phyloP scores from a whole-genome alignment of 441 rosid genomes.

The Macaranga tanarius region DNA sequence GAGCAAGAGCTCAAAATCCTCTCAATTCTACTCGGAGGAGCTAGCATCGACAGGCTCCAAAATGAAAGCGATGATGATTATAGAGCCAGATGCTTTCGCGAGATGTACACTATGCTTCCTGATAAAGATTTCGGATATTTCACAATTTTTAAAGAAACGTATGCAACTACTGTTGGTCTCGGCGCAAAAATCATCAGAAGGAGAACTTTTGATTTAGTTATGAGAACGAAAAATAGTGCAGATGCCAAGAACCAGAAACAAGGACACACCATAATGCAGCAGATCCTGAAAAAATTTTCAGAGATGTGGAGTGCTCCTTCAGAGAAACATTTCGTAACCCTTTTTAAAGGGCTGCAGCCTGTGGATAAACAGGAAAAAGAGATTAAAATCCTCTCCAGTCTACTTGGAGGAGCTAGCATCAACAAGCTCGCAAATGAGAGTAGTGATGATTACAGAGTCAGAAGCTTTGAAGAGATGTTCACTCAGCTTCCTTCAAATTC shows the following conservation, averaged over 20 bases:
- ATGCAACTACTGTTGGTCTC: too few species aligned
- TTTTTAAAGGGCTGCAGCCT: not conserved
- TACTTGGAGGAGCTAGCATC: not conserved
- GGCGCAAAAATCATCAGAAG: too few species aligned
- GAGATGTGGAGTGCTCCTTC: too few species aligned
- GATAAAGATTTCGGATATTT: too few species aligned
- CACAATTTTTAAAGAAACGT: too few species aligned
- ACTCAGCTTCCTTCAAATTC: not conserved
- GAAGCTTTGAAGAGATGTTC: not conserved
- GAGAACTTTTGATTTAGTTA: too few species aligned
- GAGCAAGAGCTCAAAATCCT: not conserved
- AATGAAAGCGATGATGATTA: not conserved
- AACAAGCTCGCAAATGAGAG: not conserved
- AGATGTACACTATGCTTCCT: not conserved
- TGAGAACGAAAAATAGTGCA: too few species aligned
- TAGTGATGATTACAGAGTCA: not conserved
- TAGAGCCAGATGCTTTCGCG: not conserved
- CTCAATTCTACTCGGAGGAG: not conserved
- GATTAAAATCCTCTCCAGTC: not conserved
- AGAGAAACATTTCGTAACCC: too few species aligned
- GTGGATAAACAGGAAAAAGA: not conserved
- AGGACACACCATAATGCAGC: too few species aligned
- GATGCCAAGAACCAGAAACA: too few species aligned
- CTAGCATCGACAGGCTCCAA: not conserved
- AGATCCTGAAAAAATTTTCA: too few species aligned